Percentiles rank a stretch among this genome's conserved stretches.
Conservation (phyloP, 1,139 yeast genomes). For the Candida neerlandica region DNA sequence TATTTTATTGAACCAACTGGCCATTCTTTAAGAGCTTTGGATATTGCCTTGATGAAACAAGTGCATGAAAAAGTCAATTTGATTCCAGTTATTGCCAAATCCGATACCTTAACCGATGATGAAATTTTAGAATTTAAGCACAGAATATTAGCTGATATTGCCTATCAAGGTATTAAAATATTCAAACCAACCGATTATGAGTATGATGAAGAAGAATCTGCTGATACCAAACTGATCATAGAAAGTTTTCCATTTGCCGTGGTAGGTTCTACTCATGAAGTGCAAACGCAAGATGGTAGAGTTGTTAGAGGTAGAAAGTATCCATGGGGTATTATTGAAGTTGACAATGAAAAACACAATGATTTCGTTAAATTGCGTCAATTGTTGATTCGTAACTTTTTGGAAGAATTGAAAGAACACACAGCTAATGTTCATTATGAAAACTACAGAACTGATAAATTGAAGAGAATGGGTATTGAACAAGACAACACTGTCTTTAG, state of each 20-base stretch:
- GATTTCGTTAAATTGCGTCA: conserved; percentile 92
- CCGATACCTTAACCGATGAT: conserved; percentile 89
- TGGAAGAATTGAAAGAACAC: conserved; percentile 91
- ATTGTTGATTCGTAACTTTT: conserved; percentile 81
- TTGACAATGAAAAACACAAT: conserved; percentile 91
- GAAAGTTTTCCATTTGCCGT: conserved; percentile 88
- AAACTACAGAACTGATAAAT: conserved; percentile 84
- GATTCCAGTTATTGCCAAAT: conserved; percentile 92
- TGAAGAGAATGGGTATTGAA: conserved; percentile 79
- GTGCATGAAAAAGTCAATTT: conserved; percentile 90
- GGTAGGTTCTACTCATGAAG: conserved; percentile 83
- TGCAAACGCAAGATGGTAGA: conserved; percentile 75
- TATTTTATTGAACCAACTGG: conserved; percentile 98
- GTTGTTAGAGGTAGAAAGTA: conserved; percentile 88
- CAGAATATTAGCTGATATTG: conserved; percentile 74
- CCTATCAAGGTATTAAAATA: conserved; percentile 71
- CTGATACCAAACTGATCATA: conserved; percentile 67
- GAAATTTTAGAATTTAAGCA: conserved; percentile 78
- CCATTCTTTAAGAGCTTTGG: conserved; percentile 86
- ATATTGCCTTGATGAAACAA: conserved; percentile 84
- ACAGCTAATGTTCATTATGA: conserved; percentile 82
- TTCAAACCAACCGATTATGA: conserved; percentile 81
- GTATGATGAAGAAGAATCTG: conserved; percentile 78
- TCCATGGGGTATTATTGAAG: conserved; percentile 98
- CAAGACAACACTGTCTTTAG: conserved; percentile 92